Base-by-base conservation (phyloP, 2,329 filamentous ascomycete species). In the Cercospora berteroae region DNA sequence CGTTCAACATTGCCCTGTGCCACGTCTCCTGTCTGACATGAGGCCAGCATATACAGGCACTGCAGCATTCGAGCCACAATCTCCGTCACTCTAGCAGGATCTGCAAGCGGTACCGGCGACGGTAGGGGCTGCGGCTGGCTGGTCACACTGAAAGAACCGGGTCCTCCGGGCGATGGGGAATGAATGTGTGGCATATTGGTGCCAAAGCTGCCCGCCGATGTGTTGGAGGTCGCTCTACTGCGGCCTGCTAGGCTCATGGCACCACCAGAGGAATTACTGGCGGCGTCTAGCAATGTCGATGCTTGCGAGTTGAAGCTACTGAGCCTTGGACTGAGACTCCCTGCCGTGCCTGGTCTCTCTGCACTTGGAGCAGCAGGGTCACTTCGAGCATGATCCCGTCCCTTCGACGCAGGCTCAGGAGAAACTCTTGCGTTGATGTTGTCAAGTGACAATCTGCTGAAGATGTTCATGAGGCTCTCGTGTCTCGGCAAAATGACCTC, bases 51-150 rank as follows among this genome's bases (percentile, higher is more conserved):
- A 77, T 90, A 94, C 79, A 98, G 90, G 79, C 95, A 99, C 81
- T 99, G 95, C 70, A 99, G 83, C 92, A 99, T 96, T 60, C 94
- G 85, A 0, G 93, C 95, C 0, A 97, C 94, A 73, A 94, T 97
- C 73, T 98, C 94, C 0, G 95, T 97, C 63, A 98, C 88, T 76
- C 95, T 88, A 77, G 92, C 90, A 13, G 76, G 74, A 62, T 76
- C 75, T 25, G 71, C 68, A 33, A 73, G 65, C 7, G 66, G 50
- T n/a, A 69, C 68, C 27, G 69, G 72, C 48, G 67, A 68, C 27
- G 73, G 72, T 6, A 71, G 72, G 42, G 65, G 18, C 60, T 71
- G 66, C 18, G 69, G 73, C 42, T 71, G 67, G 33, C 70, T 68
- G 57, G 73, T 71, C 10, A 68, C 62, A 61, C 65, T 70, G 58